Conservation (phyloP, 768 basidiomycete genomes). For the Termitomyces titanicus region DNA sequence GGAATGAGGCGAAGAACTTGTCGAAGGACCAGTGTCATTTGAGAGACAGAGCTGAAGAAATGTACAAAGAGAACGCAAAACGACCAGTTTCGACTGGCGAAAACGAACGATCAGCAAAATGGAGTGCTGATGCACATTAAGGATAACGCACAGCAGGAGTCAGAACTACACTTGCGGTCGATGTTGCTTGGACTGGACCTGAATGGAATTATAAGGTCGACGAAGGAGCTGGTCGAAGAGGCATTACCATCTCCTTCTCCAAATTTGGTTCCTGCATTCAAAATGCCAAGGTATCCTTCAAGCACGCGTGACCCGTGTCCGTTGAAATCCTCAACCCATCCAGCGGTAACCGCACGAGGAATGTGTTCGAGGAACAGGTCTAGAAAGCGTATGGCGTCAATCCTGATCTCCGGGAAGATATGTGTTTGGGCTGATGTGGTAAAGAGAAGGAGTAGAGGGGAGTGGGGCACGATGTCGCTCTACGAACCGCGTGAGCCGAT, state of each 20-base stretch:
- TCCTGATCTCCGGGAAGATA: constrained; percentile 91
- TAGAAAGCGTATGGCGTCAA: constrained; percentile 83
- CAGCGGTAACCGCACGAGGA: constrained; percentile 61
- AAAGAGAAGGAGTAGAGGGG: constrained; percentile 75
- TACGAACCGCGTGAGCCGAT: constrained; percentile 22
- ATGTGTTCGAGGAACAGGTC: constrained; percentile 69
- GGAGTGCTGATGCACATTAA: not conserved
- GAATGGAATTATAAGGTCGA: not conserved
- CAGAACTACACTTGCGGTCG: constrained; percentile 61
- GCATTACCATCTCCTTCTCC: constrained; percentile 51
- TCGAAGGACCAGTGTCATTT: constrained; percentile 12
- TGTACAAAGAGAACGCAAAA: constrained; percentile 64
- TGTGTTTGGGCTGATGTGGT: constrained; percentile 89
- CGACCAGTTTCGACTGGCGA: constrained; percentile 71
- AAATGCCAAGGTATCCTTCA: constrained; percentile 77
- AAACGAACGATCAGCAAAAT: not conserved
- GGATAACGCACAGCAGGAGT: constrained; percentile 51
- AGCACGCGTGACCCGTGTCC: constrained; percentile 63
- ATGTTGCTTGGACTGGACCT: constrained; percentile 47
- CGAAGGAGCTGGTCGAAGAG: not conserved
- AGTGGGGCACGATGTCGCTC: constrained; percentile 73
- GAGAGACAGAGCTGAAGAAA: constrained; percentile 56
- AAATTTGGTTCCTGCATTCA: constrained; percentile 65
- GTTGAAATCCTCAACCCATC: constrained; percentile 56
- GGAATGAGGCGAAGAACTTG: constrained; percentile 3